phyloP scores from a whole-genome alignment of 2,329 filamentous ascomycete species.

The Phaeosphaeriaceae sp. region DNA sequence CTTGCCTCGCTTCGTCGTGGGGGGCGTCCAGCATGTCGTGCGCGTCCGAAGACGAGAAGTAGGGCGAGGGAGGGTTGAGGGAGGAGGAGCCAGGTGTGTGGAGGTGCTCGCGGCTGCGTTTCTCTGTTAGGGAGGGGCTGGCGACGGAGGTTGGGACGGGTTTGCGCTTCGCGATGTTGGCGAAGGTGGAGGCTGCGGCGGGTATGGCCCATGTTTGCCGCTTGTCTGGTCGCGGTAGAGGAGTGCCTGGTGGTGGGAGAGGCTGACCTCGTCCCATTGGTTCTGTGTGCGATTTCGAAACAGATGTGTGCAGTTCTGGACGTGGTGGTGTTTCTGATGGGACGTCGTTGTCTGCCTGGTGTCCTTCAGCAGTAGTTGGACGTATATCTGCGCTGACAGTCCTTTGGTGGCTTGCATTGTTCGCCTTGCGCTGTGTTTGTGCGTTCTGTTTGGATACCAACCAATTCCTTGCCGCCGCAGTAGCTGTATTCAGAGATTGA shows the following conservation, averaged over 20 bases:
- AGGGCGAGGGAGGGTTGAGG: neutral
- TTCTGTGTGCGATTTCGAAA: constrained; percentile 55
- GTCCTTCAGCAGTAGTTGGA: constrained; percentile 17
- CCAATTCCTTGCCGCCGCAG: constrained; percentile 68
- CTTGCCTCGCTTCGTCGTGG: constrained; percentile 1
- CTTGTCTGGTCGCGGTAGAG: constrained; percentile 71
- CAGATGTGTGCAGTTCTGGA: constrained; percentile 10
- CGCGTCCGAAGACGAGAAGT: neutral
- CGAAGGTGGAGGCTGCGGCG: constrained; percentile 49
- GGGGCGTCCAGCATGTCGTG: neutral
- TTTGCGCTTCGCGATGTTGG: constrained; percentile 67
- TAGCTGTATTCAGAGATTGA: constrained; percentile 55
- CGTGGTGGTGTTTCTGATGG: constrained; percentile 6
- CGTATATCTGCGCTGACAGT: constrained; percentile 14
- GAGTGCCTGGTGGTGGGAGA: constrained; percentile 79
- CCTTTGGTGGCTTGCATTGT: constrained; percentile 12
- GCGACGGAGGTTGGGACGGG: constrained; percentile 49
- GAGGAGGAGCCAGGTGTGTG: constrained; percentile 6
- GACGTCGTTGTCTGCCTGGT: constrained; percentile 11
- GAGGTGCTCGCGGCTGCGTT: constrained; percentile 17
- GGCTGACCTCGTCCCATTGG: constrained; percentile 86
- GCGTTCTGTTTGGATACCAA: constrained; percentile 56
- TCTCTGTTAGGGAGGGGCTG: constrained; percentile 7
- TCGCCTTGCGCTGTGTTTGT: constrained; percentile 10
- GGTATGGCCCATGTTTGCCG: constrained; percentile 57